phyloP scores from a whole-genome alignment of 225 moss, liverwort and hornwort species.

The Pseudisothecium myosuroides region DNA sequence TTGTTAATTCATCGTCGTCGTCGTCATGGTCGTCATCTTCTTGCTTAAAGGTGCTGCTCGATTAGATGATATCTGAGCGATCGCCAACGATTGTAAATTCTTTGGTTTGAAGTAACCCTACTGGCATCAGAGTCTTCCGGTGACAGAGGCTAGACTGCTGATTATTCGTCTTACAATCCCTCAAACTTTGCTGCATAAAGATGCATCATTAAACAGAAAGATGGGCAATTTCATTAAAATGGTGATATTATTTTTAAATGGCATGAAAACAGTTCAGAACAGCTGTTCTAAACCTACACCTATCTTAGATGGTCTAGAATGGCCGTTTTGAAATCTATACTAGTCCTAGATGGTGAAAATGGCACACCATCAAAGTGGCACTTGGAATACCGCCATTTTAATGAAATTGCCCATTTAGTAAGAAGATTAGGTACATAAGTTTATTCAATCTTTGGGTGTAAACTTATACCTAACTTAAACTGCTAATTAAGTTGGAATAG shows the following conservation, averaged over 20 bases:
- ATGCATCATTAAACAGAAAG: no score
- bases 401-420: no score
- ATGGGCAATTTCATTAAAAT: no score
- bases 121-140: not conserved
- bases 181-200: not conserved
- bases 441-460: not conserved
- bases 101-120: not conserved
- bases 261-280: no score
- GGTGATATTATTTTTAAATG: no score
- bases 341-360: no score
- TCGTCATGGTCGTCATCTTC: not conserved
- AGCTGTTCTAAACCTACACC: no score
- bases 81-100: not conserved
- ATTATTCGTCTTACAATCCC: not conserved
- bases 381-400: no score
- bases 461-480: not conserved
- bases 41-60: not conserved
- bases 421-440: no score
- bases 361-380: no score
- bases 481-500: not conserved
- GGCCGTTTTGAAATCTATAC: no score
- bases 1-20: not conserved
- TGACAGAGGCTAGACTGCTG: not conserved
- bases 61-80: not conserved
- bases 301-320: no score